These are phyloP conservation scores for Neurospora sp. DNA, from an alignment of 495 filamentous ascomycete species.

Conservation along the genomic window DNA sequence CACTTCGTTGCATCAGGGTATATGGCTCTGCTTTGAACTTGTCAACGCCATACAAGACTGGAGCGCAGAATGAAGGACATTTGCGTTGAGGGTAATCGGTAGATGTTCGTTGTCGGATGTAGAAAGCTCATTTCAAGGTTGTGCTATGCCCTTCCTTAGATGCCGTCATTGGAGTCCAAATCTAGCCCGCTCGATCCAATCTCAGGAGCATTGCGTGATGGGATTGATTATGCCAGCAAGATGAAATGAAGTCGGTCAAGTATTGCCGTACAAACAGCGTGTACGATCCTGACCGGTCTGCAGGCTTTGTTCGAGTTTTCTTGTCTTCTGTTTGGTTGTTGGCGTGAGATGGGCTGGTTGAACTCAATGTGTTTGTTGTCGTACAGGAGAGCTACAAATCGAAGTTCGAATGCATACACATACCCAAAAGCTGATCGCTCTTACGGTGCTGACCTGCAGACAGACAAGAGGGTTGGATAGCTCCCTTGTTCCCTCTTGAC, in stretches of 20 bases:
- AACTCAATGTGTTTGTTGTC: neutral
- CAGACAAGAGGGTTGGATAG: neutral
- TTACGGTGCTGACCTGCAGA: neutral
- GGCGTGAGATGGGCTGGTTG: neutral
- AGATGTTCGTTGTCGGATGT: neutral
- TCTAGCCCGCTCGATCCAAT: neutral
- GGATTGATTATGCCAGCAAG: neutral
- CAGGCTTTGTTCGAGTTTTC: neutral
- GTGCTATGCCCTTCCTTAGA: neutral
- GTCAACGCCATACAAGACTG: neutral
- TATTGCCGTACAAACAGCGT: neutral
- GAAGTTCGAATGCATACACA: neutral
- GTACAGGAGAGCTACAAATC: neutral
- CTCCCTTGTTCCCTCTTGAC: neutral
- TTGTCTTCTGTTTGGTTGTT: neutral
- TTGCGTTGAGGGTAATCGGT: neutral
- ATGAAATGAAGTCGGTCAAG: neutral
- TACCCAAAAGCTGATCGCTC: neutral
- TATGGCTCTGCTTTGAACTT: neutral
- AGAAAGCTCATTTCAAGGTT: neutral
- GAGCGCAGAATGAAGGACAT: neutral
- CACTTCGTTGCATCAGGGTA: neutral
- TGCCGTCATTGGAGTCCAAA: neutral
- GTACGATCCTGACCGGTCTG: neutral
- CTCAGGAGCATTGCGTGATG: neutral